A percentile compares a stretch with the other conserved stretches of the same genome.
These are phyloP conservation scores for Ajuga reptans DNA, from an alignment of 305 asterid species.

Conservation along the genomic window DNA sequence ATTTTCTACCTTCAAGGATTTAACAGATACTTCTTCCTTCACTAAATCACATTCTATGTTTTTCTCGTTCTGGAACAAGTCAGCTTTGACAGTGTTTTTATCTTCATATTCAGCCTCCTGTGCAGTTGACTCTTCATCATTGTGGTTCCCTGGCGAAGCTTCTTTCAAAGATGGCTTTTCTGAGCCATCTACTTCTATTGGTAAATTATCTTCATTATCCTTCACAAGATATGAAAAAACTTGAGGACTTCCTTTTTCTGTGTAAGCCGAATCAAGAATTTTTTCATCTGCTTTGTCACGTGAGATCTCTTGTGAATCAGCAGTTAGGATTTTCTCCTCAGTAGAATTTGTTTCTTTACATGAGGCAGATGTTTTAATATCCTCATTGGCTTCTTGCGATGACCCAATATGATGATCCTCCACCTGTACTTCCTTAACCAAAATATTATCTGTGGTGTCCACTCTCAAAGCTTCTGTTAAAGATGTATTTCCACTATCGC, in stretches of 20 bases:
- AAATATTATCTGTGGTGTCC: slow-evolving; percentile 17
- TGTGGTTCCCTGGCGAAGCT: background rate
- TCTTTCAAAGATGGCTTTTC: slow-evolving; percentile 12
- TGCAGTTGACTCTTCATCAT: slow-evolving; percentile 9
- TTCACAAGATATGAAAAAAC: too few relatives aligned
- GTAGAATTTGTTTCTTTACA: slow-evolving; percentile 11
- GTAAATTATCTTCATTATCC: background rate
- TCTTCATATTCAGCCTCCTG: background rate
- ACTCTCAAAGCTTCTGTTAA: slow-evolving; percentile 15
- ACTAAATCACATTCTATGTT: background rate
- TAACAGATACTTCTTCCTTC: slow-evolving; percentile 21
- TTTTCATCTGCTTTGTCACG: background rate
- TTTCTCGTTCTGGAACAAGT: slow-evolving; percentile 15
- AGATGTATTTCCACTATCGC: slow-evolving; percentile 19
- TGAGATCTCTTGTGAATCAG: background rate
- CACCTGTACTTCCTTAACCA: slow-evolving; percentile 20
- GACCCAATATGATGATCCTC: background rate
- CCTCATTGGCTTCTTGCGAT: slow-evolving; percentile 18
- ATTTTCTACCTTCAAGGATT: slow-evolving; percentile 19
- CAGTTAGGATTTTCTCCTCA: background rate
- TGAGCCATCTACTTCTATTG: slow-evolving; percentile 2
- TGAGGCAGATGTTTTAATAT: slow-evolving; percentile 8
- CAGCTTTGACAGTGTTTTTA: background rate
- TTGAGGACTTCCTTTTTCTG: background rate
- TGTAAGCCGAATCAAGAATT: background rate